These are phyloP conservation scores for Ustilago nuda DNA, from an alignment of 1,284 basidiomycete species.

Conservation along the genomic window DNA sequence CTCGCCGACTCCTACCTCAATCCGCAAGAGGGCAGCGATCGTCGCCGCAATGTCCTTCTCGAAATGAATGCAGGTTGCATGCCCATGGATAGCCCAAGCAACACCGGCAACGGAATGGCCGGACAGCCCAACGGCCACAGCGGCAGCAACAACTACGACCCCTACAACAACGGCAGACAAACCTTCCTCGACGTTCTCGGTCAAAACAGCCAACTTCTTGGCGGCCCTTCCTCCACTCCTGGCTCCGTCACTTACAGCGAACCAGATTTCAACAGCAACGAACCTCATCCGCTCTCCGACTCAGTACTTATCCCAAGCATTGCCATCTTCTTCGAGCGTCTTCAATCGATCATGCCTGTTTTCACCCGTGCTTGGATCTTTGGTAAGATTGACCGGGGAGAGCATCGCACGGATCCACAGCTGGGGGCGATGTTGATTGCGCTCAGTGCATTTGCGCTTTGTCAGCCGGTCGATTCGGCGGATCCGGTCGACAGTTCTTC, in stretches of 20 bases:
- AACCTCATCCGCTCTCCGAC: constrained; percentile 55
- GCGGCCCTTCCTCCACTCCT: constrained; percentile 31
- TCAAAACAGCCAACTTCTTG: constrained; percentile 36
- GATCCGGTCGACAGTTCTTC: constrained; percentile 46
- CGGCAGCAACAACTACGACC: constrained; percentile 11
- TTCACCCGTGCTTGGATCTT: constrained; percentile 63
- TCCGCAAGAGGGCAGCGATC: constrained; percentile 35
- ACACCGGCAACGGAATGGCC: constrained; percentile 11
- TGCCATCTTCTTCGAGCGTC: constrained; percentile 64
- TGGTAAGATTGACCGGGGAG: constrained; percentile 55
- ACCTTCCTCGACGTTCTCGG: constrained; percentile 52
- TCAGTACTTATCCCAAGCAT: constrained; percentile 61
- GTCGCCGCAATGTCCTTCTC: constrained; percentile 45
- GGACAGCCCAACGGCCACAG: constrained; percentile 9
- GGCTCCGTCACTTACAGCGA: constrained; percentile 38
- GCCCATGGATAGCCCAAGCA: constrained; percentile 9
- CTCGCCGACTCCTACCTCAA: constrained; percentile 60
- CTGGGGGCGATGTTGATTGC: constrained; percentile 66
- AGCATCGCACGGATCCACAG: constrained; percentile 60
- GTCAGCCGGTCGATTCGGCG: constrained; percentile 53
- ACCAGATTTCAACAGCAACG: constrained; percentile 27
- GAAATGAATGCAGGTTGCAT: constrained; percentile 33
- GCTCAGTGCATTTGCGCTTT: constrained; percentile 58
- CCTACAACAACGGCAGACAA: constrained; percentile 24
- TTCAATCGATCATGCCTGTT: constrained; percentile 67